Evolutionary conservation across 495 filamentous ascomycete species (phyloP).

Genomic region (Bacidia gigantensis): DNA sequence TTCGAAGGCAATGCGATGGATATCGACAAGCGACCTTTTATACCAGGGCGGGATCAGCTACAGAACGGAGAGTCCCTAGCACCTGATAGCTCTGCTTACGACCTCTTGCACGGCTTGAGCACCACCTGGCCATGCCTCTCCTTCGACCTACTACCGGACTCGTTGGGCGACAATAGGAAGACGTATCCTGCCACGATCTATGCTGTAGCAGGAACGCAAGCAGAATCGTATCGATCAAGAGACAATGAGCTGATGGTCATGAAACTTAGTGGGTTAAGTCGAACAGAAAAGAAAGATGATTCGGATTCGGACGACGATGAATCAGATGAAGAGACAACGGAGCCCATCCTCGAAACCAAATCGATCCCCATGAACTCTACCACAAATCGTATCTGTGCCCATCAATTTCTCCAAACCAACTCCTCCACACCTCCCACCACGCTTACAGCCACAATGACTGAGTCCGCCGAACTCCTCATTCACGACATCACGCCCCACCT

Average conservation of each 20-base stretch:
- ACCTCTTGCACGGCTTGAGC: constrained; percentile 88
- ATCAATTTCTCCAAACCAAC: constrained; percentile 58
- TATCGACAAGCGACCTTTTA: constrained; percentile 81
- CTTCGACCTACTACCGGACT: constrained; percentile 81
- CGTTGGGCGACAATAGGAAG: constrained; percentile 78
- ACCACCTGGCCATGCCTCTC: constrained; percentile 94
- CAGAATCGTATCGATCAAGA: constrained; percentile 52
- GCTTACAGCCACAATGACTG: constrained; percentile 80
- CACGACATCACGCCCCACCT: constrained; percentile 87
- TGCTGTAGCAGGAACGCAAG: constrained; percentile 86
- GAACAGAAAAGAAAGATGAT: constrained; percentile 61
- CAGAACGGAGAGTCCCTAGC: constrained; percentile 78
- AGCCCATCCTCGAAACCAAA: constrained; percentile 88
- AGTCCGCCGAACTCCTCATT: constrained; percentile 75
- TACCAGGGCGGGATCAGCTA: constrained; percentile 77
- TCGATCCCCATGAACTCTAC: constrained; percentile 71
- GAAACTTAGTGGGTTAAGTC: constrained; percentile 81
- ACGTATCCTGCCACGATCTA: constrained; percentile 88
- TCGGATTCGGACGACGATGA: constrained; percentile 60
- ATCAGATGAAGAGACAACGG: constrained; percentile 61
- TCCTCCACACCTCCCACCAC: constrained; percentile 59
- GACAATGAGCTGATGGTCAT: constrained; percentile 92
- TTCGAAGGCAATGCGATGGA: constrained; percentile 60
- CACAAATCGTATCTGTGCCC: constrained; percentile 80
- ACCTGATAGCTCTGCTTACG: constrained; percentile 81